Evolutionary conservation across 208 protist genomes (phyloP).

Genomic region (Trypanosomatidae sp.): DNA sequence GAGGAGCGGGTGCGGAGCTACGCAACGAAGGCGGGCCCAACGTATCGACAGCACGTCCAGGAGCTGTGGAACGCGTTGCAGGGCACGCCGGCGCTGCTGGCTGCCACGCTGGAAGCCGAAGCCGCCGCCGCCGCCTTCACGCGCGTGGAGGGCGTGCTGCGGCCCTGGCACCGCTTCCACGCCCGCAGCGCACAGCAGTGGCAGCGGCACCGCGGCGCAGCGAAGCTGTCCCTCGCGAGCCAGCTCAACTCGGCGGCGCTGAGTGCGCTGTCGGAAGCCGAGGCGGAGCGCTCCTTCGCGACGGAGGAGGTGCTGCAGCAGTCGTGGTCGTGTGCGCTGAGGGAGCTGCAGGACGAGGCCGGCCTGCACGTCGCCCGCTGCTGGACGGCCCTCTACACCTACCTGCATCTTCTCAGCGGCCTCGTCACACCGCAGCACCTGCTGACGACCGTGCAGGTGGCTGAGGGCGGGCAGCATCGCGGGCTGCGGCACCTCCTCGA

Average conservation of each 20-base stretch:
- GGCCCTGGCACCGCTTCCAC: constrained; percentile 56
- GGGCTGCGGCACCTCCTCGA: constrained; percentile 71
- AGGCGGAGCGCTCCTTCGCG: constrained; percentile 41
- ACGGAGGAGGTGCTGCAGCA: constrained; percentile 39
- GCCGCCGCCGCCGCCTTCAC: constrained; percentile 39
- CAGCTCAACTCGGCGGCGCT: constrained; percentile 44
- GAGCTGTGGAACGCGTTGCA: constrained; percentile 58
- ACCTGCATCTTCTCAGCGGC: constrained; percentile 64
- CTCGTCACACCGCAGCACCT: constrained; percentile 70
- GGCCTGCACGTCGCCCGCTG: constrained; percentile 67
- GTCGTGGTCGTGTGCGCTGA: constrained; percentile 58
- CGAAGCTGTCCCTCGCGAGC: constrained; percentile 68
- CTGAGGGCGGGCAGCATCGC: constrained; percentile 61
- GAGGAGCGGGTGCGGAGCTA: constrained; percentile 44
- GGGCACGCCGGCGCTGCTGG: constrained; percentile 47
- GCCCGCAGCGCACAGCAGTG: constrained; percentile 45
- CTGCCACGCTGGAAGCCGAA: constrained; percentile 36
- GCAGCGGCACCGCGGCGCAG: constrained; percentile 34
- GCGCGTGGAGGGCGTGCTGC: constrained; percentile 53
- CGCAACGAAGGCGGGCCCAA: constrained; percentile 33
- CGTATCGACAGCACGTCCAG: constrained; percentile 66
- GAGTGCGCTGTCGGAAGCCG: constrained; percentile 37
- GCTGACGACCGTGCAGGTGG: constrained; percentile 32
- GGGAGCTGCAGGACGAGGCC: constrained; percentile 78
- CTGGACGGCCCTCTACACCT: constrained; percentile 56